phyloP scores from a whole-genome alignment of 2,329 filamentous ascomycete species.

The Talaromyces sp. region DNA sequence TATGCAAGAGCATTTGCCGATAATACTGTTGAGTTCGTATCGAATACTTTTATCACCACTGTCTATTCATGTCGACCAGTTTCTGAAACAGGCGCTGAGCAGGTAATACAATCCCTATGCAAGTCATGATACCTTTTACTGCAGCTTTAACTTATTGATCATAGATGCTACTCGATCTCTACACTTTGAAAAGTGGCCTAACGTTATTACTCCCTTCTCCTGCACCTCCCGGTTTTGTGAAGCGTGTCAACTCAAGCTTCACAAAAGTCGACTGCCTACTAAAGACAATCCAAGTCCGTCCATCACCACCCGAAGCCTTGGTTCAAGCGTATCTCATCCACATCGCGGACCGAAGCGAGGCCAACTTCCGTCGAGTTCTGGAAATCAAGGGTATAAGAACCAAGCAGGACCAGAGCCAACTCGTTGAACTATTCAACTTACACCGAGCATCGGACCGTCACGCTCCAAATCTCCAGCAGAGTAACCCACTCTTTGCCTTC shows the following conservation, averaged over 20 bases:
- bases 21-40: constrained; percentile 86
- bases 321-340: constrained; percentile 98
- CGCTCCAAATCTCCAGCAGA: constrained; percentile 64
- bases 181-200: constrained; percentile 56
- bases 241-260: constrained; percentile 81
- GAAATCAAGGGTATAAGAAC: constrained; percentile 86
- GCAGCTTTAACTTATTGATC: constrained; percentile 3
- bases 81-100: constrained; percentile 90
- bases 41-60: constrained; percentile 73
- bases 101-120: constrained; percentile 50
- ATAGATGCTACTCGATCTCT: constrained; percentile 93
- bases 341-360: constrained; percentile 87
- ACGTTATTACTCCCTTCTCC: constrained; percentile 55
- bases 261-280: constrained; percentile 85
- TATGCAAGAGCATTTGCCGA: constrained; percentile 94
- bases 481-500: constrained; percentile 65
- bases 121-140: constrained; percentile 3
- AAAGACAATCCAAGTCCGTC: constrained; percentile 92
- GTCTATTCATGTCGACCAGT: constrained; percentile 88
- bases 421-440: constrained; percentile 87
- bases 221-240: constrained; percentile 66
- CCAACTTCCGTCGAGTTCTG: constrained; percentile 93
- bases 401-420: constrained; percentile 74
- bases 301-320: constrained; percentile 85
- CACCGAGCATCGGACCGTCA: constrained; percentile 67